Percentiles rank a stretch among this genome's conserved stretches.
Evolutionary conservation across 202 grass and related monocot genomes (phyloP).

Genomic region (Alloteropsis angusta): DNA sequence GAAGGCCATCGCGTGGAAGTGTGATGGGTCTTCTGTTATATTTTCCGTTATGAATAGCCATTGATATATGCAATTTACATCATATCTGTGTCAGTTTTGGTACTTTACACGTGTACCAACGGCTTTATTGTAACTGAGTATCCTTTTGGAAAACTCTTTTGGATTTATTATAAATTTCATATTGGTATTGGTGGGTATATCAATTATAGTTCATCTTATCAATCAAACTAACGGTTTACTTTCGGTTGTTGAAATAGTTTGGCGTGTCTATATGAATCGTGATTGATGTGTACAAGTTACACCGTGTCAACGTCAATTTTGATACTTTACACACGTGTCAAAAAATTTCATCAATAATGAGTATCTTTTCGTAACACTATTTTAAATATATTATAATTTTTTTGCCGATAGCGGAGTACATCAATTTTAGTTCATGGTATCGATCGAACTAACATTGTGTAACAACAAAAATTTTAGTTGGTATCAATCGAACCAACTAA

Average conservation of each 20-base stretch:
- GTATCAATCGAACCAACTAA: too few relatives aligned
- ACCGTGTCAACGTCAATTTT: too few relatives aligned
- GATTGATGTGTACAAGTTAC: neutral
- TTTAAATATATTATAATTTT: neutral
- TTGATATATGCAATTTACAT: too few relatives aligned
- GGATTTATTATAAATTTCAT: neutral
- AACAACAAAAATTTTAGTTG: neutral
- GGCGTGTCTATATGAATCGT: too few relatives aligned
- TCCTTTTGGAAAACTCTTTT: neutral
- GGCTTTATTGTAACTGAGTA: neutral
- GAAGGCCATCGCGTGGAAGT: too few relatives aligned
- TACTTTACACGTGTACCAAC: too few relatives aligned
- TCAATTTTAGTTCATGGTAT: neutral
- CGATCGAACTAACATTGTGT: too few relatives aligned
- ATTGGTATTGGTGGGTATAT: neutral
- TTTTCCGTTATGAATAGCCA: too few relatives aligned
- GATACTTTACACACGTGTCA: too few relatives aligned
- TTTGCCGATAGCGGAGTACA: neutral
- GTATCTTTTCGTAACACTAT: neutral
- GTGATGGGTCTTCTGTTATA: too few relatives aligned
- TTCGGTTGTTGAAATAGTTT: too few relatives aligned
- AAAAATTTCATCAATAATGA: neutral
- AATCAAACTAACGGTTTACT: neutral
- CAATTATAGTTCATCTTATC: neutral
- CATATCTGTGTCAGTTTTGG: too few relatives aligned